A percentile compares a stretch with the other conserved stretches of the same genome.
phyloP scores from a whole-genome alignment of 768 basidiomycete genomes.

The Leccinum sublutescens region DNA sequence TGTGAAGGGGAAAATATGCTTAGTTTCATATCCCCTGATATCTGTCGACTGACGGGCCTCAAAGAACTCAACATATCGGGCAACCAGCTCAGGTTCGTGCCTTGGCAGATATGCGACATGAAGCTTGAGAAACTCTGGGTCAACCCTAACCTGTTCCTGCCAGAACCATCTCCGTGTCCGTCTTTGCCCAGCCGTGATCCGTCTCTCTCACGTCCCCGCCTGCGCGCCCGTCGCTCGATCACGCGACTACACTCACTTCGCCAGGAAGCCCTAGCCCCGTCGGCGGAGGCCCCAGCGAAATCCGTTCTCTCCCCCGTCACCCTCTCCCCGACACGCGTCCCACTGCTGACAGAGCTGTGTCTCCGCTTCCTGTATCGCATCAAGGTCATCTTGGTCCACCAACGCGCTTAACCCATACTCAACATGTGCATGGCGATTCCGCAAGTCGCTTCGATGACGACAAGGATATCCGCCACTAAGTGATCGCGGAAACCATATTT shows the following conservation, averaged over 20 bases:
- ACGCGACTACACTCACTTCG: neutral
- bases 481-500: no score
- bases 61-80: constrained; percentile 58
- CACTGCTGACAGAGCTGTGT: constrained; percentile 6
- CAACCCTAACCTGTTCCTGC: constrained; percentile 60
- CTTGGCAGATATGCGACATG: constrained; percentile 64
- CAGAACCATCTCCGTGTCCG: constrained; percentile 17
- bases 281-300: neutral
- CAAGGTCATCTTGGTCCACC: no score
- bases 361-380: no score
- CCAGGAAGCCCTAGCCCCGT: neutral
- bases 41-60: constrained; percentile 51
- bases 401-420: no score
- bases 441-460: no score
- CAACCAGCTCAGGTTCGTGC: constrained; percentile 59
- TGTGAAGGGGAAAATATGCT: constrained; percentile 55
- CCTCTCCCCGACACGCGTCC: constrained; percentile 21
- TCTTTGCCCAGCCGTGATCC: no score
- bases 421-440: no score
- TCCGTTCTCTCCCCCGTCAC: neutral
- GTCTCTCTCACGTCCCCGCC: constrained; percentile 10
- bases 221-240: no score
- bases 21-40: constrained; percentile 59
- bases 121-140: constrained; percentile 46
- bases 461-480: no score